Conservation (phyloP, 129 eudicot species). For the Arctium lappa region DNA sequence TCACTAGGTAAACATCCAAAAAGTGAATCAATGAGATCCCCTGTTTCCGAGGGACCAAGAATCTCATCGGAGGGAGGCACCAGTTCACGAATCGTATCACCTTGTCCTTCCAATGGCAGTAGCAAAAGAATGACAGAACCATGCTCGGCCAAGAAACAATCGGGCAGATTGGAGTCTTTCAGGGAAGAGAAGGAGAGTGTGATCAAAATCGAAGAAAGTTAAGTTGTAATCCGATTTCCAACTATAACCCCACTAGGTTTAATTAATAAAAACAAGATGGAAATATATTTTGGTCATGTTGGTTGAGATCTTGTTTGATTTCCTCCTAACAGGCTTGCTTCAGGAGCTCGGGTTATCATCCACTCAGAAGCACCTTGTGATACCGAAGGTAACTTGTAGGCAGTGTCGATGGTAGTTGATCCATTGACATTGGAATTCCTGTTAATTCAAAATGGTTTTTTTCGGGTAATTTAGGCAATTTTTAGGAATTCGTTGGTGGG, state of each 20-base stretch:
- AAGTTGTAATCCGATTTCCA: slow-evolving; percentile 33
- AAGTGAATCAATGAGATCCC: slow-evolving; percentile 78
- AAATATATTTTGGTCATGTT: slow-evolving; percentile 30
- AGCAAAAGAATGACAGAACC: slow-evolving; percentile 70
- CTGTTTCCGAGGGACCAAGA: slow-evolving; percentile 69
- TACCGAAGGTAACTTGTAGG: slow-evolving; percentile 26
- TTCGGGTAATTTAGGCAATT: slow-evolving; percentile 9
- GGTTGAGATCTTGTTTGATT: slow-evolving; percentile 37
- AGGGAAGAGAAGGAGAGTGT: slow-evolving; percentile 57
- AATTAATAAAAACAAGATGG: neutral
- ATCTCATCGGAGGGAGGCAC: slow-evolving; percentile 57
- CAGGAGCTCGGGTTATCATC: slow-evolving; percentile 93
- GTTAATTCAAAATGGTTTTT: neutral
- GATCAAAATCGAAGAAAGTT: slow-evolving; percentile 94
- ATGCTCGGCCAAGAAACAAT: slow-evolving; percentile 41
- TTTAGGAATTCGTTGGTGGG: slow-evolving; percentile 22
- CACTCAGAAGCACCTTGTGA: slow-evolving; percentile 56
- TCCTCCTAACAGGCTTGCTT: slow-evolving; percentile 85
- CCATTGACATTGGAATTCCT: neutral
- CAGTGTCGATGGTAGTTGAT: neutral
- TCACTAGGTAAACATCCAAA: slow-evolving; percentile 64
- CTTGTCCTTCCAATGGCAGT: slow-evolving; percentile 58
- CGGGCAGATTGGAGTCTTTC: slow-evolving; percentile 44
- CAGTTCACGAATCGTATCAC: slow-evolving; percentile 54
- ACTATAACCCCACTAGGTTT: slow-evolving; percentile 11